Evolutionary conservation across 2,329 filamentous ascomycete genomes (phyloP), one percentile per base, ranked within the genome.

Genomic region (Aureobasidium mangrovei): DNA sequence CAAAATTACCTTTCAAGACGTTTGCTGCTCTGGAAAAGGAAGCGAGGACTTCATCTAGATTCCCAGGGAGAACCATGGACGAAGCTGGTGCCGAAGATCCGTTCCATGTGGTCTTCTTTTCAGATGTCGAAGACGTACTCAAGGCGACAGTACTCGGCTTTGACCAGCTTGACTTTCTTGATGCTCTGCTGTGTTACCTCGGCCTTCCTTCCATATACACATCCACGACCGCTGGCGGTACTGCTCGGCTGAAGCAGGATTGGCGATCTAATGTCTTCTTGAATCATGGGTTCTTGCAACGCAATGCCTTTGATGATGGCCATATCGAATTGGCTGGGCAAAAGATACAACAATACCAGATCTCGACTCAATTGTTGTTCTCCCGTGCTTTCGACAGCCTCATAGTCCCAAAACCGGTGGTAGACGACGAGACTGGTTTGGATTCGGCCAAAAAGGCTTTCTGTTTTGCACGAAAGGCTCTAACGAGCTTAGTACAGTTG

Each of bases 81-180:
- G 83, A 89, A 28, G 77, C 81, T 2, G 80, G 78, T 12, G 46
- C 55, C 9, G 56, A 58, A 12, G 91, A 96, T 63, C 86, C 89
- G 0, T 95, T 86, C 60, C 80, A 90, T 35, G 81, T 93, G 3
- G 79, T 95, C 43, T 80, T 96, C 63, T 90, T 84, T 61, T 80
- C 82, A 0, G 93, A 97, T 65, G 74, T 96, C 24, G 72, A 81
- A 58, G 75, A 79, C 0, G 75, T 86, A 29, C 64, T 95, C 2
- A 71, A 82, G 32, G 62, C 71, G 53, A 4, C 64, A 64, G 28
- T 60, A 75, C 55, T 53, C 64, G 54, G 56, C 57, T 44, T 64
- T 2, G 63, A 79, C 1, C 68, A 65, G 6, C 62, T 67, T 7
- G 66, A 77, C 29, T 67, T 94, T 0, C 53, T 93, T 24, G 80